A percentile compares a stretch with the other conserved stretches of the same genome.
These are phyloP conservation scores for Kuraishia piskuri DNA, from an alignment of 805 yeast genomes.

Conservation along the genomic window DNA sequence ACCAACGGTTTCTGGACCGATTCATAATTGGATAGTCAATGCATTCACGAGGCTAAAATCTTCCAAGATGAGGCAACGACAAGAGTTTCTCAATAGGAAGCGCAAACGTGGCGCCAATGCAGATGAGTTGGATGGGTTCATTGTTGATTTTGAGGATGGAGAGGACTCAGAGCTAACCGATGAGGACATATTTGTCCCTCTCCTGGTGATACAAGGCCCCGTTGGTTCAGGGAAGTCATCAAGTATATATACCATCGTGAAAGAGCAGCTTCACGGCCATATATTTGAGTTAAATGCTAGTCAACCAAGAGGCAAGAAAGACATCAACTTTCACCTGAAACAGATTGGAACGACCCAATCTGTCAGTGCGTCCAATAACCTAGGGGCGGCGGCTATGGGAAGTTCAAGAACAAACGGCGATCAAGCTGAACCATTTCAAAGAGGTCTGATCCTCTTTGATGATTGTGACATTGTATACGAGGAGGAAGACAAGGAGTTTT, in stretches of 20 bases:
- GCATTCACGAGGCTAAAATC: constrained; percentile 25
- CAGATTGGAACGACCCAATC: constrained; percentile 82
- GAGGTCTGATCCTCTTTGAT: constrained; percentile 71
- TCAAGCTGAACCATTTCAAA: constrained; percentile 26
- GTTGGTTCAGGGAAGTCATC: constrained; percentile 75
- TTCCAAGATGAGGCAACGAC: constrained; percentile 20
- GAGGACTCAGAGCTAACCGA: constrained; percentile 18
- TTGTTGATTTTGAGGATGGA: constrained; percentile 25
- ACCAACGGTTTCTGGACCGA: constrained; percentile 11
- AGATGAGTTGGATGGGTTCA: constrained; percentile 25
- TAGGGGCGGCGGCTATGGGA: constrained; percentile 10
- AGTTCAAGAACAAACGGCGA: constrained; percentile 8
- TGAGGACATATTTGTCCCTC: constrained; percentile 44
- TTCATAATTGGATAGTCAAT: constrained; percentile 31
- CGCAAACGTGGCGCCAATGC: constrained; percentile 10
- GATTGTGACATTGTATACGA: constrained; percentile 80
- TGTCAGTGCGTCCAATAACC: constrained; percentile 47
- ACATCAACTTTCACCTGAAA: constrained; percentile 51
- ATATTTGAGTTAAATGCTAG: constrained; percentile 78
- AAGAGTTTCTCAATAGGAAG: constrained; percentile 12
- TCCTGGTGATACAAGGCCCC: constrained; percentile 62
- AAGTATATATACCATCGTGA: constrained; percentile 57
- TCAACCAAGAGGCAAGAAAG: constrained; percentile 65
- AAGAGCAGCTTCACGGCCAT: constrained; percentile 49
- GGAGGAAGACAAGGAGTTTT: constrained; percentile 68